Conservation (phyloP, 352 stramenopile genomes). For the Plasmopara viticola region DNA sequence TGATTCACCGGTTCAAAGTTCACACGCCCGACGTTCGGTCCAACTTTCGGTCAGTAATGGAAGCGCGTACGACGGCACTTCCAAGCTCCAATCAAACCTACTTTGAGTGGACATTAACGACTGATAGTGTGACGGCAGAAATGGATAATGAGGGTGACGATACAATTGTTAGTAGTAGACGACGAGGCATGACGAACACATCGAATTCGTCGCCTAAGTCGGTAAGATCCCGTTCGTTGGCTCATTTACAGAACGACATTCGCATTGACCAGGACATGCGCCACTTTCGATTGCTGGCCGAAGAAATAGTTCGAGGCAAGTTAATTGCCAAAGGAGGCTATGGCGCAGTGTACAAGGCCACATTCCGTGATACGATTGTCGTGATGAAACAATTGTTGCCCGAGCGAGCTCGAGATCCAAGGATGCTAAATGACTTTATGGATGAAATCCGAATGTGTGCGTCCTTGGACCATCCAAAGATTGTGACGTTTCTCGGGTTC, state of each 20-base stretch:
- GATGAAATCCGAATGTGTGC: constrained; percentile 41
- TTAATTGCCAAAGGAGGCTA: constrained; percentile 52
- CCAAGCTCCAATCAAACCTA: constrained; percentile 7
- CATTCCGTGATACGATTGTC: constrained; percentile 28
- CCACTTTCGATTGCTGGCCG: constrained; percentile 40
- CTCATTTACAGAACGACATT: constrained; percentile 52
- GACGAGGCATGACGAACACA: constrained; percentile 8
- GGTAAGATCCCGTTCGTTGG: constrained; percentile 7
- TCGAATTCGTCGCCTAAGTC: constrained; percentile 13
- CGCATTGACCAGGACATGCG: constrained; percentile 55
- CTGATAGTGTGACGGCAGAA: constrained; percentile 10
- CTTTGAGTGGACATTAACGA: constrained; percentile 24
- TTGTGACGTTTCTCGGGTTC: constrained; percentile 52
- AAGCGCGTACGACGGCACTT: constrained; percentile 5
- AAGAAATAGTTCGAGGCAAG: constrained; percentile 35
- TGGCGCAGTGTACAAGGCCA: constrained; percentile 51
- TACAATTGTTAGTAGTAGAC: constrained; percentile 14
- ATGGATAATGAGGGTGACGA: constrained; percentile 11
- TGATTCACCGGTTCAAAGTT: constrained; percentile 13
- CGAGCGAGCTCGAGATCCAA: constrained; percentile 21
- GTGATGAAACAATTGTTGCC: constrained; percentile 45
- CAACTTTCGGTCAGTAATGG: constrained; percentile 8
- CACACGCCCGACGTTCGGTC: constrained; percentile 17
- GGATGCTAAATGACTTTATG: constrained; percentile 42
- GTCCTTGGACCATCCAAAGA: constrained; percentile 35